Evolutionary conservation across 345 rosid species (phyloP), one percentile per base, ranked within the genome.

Genomic region (Hibiscus mutabilis): DNA sequence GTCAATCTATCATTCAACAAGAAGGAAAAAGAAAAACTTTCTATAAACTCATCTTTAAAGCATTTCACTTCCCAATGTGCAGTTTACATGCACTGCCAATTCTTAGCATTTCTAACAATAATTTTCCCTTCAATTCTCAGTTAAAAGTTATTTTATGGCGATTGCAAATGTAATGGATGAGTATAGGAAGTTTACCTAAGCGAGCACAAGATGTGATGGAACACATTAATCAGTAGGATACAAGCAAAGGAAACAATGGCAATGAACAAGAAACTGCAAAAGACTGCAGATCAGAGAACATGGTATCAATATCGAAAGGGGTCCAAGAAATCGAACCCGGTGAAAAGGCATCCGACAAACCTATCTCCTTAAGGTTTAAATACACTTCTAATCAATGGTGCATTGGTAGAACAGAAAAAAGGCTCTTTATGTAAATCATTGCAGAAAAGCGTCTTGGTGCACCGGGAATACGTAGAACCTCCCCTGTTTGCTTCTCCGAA

Each of bases 281-380:
- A 31, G 73, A 70, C 7, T 11, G 33, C 33, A 71, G 65, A 75
- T 69, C 47, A 69, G 76, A 25, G 24, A 55, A 68, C 40, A 12
- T 7, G 35, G 66, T 13, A 57, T 73, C 59, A 71, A 60, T 64
- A 60, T 74, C 64, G 79, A 70, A 49, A 55, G 59, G 80, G 78
- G 79, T 83, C 75, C 83, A 78, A 12, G 68, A 74, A 67, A 55
- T 60, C 76, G 87, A 80, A 82, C 85, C 92, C 87, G 89, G 93
- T 83, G 91, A 92, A 87, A 77, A 85, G 84, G 88, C 86, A 90
- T 92, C 98, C 94, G 91, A 83, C 67, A 37, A 75, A 74, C n/a
- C 58, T 62, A 78, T 58, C 71, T 58, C 35, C 35, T 25, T 31
- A 31, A 31, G 35, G 35, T 31, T 31, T 25, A 25, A 25, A 25